phyloP scores from a whole-genome alignment of 2,329 filamentous ascomycete species.

The Ophiocordyceps camponoti-rufipedis region DNA sequence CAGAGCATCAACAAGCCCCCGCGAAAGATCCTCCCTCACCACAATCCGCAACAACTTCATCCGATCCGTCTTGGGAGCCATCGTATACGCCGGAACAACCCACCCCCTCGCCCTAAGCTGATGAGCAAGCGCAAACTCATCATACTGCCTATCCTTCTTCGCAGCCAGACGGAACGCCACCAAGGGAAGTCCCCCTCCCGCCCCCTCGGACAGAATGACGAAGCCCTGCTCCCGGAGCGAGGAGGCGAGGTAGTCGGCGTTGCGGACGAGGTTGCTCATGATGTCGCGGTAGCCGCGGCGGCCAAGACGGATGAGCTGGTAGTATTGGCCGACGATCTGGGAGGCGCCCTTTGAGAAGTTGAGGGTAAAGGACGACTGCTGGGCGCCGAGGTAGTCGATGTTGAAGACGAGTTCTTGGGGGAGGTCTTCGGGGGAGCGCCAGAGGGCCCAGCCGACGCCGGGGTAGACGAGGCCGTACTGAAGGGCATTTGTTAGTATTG shows the following conservation, averaged over 20 bases:
- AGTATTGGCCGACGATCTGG: slow-evolving; percentile 93
- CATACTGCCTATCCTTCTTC: slow-evolving; percentile 34
- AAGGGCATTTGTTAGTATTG: neutral
- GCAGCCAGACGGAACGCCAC: slow-evolving; percentile 70
- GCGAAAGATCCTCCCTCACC: slow-evolving; percentile 80
- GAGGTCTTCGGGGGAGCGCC: slow-evolving; percentile 66
- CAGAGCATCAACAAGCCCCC: slow-evolving; percentile 62
- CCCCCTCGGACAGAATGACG: slow-evolving; percentile 68
- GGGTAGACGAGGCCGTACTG: slow-evolving; percentile 56
- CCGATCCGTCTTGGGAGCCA: slow-evolving; percentile 71
- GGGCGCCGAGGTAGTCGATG: slow-evolving; percentile 95
- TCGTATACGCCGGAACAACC: slow-evolving; percentile 93
- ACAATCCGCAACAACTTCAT: slow-evolving; percentile 89
- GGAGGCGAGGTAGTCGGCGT: slow-evolving; percentile 68
- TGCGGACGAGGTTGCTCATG: slow-evolving; percentile 85
- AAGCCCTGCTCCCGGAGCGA: slow-evolving; percentile 62
- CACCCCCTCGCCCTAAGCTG: slow-evolving; percentile 74
- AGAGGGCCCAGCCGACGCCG: slow-evolving; percentile 86
- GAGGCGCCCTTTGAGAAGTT: slow-evolving; percentile 95
- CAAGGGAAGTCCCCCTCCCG: slow-evolving; percentile 65
- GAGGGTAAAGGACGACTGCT: slow-evolving; percentile 88
- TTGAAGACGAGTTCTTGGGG: slow-evolving; percentile 93
- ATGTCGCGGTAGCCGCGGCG: slow-evolving; percentile 84
- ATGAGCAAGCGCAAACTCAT: slow-evolving; percentile 68
- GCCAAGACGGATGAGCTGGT: slow-evolving; percentile 87